Evolutionary conservation across 2,329 filamentous ascomycete genomes (phyloP), one percentile per base, ranked within the genome.

Genomic region (Neopestalotiopsis sp.): DNA sequence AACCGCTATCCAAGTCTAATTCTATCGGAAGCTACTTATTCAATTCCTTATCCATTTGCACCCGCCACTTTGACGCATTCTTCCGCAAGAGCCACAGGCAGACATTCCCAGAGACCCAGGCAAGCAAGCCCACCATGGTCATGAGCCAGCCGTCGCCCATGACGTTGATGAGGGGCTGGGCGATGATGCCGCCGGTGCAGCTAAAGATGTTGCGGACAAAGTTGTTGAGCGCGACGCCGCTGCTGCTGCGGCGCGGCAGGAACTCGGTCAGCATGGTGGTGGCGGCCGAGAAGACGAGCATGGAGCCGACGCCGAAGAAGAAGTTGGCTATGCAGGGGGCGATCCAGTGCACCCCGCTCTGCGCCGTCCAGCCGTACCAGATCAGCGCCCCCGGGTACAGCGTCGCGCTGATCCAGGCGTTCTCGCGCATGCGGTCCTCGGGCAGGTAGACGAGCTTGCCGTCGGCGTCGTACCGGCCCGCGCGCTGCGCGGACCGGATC

Each of bases 191-290:
- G 10, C 92, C 93, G 1, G 93, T 85, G 70, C 91, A 94, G 64
- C 88, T 90, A 74, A 94, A 90, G 53, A 94, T 93, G 74, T 95
- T 96, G 62, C 93, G 84, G 65, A 93, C 85, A 75, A 95, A 93
- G 77, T 95, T 95, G 79, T 95, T 95, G 58, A 95, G 84, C 0
- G 93, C 94, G 3, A 95, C 92, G 1, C 92, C 93, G 12, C 88
- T 88, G 4, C 90, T 92, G 64, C 90, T 91, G 71, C 87, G 86
- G 57, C 88, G 86, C 14, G 92, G 92, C 85, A 95, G 91, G 76
- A 95, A 94, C 76, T 96, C 93, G 0, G 93, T 95, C 72, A 96
- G 83, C 92, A 96, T 94, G 0, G 94, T 96, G 0, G 92, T 94
- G 0, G 89, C 85, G 73, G 89, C 87, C 63, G 89, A 87, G 80